Percentiles rank a stretch among this genome's conserved stretches.
phyloP scores from a whole-genome alignment of 2,329 filamentous ascomycete genomes.

The Mollisiaceae sp. region DNA sequence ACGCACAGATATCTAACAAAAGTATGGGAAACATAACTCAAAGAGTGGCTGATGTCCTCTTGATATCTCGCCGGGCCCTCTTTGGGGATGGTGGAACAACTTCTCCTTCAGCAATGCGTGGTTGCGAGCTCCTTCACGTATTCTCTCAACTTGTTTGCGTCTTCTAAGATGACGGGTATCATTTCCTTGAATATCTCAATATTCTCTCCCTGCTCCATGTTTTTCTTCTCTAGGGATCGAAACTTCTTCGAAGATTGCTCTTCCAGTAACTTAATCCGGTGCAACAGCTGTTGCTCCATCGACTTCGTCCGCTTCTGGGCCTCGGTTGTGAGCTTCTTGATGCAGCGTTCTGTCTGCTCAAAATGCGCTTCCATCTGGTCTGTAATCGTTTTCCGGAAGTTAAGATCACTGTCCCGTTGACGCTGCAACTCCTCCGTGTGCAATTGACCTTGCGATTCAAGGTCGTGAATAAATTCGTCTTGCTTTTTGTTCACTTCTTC shows the following conservation, averaged over 20 bases:
- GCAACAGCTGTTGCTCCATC: background rate
- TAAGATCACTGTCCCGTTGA: conserved; percentile 12
- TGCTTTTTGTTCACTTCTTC: background rate
- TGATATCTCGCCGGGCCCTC: background rate
- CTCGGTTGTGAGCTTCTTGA: background rate
- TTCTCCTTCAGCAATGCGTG: background rate
- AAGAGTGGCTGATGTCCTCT: background rate
- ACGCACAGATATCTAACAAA: background rate
- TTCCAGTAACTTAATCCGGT: background rate
- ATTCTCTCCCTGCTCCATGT: background rate
- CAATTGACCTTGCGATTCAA: conserved; percentile 16
- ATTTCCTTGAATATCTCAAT: background rate
- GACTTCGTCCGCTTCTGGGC: background rate
- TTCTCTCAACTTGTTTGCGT: background rate
- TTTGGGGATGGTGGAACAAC: background rate
- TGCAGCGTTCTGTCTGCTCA: conserved; percentile 1
- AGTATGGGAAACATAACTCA: background rate
- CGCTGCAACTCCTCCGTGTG: conserved; percentile 16
- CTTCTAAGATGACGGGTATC: conserved; percentile 9
- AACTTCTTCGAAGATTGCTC: conserved; percentile 5
- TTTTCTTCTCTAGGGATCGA: conserved; percentile 11
- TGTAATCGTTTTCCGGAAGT: conserved; percentile 16
- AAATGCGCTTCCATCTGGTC: conserved; percentile 20
- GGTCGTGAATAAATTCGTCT: conserved; percentile 11
- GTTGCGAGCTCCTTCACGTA: conserved; percentile 1